Evolutionary conservation across 2,329 filamentous ascomycete genomes (phyloP), one percentile per base, ranked within the genome.

Genomic region (Escovopsis sp.): DNA sequence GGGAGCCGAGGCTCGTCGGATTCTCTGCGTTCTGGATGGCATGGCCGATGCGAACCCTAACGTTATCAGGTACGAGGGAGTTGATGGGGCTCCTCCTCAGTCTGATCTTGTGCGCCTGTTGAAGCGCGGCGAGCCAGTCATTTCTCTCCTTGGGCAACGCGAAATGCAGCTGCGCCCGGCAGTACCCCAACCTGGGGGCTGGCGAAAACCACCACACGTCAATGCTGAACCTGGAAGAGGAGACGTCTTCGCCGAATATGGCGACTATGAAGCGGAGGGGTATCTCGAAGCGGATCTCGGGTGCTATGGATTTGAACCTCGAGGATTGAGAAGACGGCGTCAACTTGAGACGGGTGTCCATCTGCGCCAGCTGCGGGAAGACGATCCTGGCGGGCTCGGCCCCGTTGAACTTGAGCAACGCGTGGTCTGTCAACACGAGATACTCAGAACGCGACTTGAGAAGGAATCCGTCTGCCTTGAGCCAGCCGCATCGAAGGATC

Each of bases 141-240:
- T 74, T 68, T 26, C 70, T 62, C 40, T 73, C 68, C 26, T 64
- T 59, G 8, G 68, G 64, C 28, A 68, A 53, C 39, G 56, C 57
- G 50, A 76, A 74, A 51, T 69, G 69, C 33, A 75, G 55, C 34
- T 68, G 65, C 3, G 67, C 57, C 45, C 66, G 69, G 45, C 59
- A 60, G 47, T 70, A 74, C 12, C 63, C 58, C 35, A 70, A 57
- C 11, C 62, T 59, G 3, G 66, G 63, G 43, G 63, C 59, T 12
- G 58, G 53, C 12, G 65, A 65, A 44, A 64, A 67, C 72, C 72
- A 76, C 71, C 72, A 76, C 2, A 75, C 60, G 50, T 77, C 72
- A 40, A 76, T 55, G 6, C 69, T 69, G 37, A 70, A 72, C 6
- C 67, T 64, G 11, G 69, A 64, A 38, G 66, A 62, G 1, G 64